These are phyloP conservation scores for Cucurbita ficifolia DNA, from an alignment of 306 rosid genomes.

Conservation along the genomic window DNA sequence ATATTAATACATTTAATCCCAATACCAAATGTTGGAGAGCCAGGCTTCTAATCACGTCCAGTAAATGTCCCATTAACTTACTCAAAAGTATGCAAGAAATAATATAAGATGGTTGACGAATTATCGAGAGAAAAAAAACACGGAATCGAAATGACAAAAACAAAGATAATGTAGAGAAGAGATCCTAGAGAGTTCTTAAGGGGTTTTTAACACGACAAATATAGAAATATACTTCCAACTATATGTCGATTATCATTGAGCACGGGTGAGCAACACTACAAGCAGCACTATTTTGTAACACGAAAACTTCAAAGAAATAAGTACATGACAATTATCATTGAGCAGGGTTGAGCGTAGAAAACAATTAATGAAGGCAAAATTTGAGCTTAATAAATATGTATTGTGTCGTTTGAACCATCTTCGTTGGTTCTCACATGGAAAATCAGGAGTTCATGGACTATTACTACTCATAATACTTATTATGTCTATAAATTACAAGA, in stretches of 20 bases:
- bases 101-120: background rate
- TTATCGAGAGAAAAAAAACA: background rate
- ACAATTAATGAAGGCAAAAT: background rate
- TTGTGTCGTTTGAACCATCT: slow-evolving; percentile 27
- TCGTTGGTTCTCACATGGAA: slow-evolving; percentile 39
- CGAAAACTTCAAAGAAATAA: too few relatives aligned
- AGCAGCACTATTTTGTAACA: too few relatives aligned
- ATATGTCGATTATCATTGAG: too few relatives aligned
- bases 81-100: background rate
- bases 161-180: background rate
- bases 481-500: slow-evolving; percentile 26
- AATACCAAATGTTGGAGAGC: background rate
- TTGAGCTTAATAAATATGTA: background rate
- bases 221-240: too few relatives aligned
- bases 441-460: slow-evolving; percentile 11
- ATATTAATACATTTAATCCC: too few relatives aligned
- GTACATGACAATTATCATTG: too few relatives aligned
- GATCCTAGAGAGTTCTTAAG: background rate
- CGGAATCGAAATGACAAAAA: background rate
- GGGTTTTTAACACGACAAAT: too few relatives aligned
- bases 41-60: too few relatives aligned
- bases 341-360: too few relatives aligned
- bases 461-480: slow-evolving; percentile 21
- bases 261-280: too few relatives aligned
- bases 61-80: background rate